Conservation (phyloP, 2,329 filamentous ascomycete species). For the Zymoseptoria crescenta region DNA sequence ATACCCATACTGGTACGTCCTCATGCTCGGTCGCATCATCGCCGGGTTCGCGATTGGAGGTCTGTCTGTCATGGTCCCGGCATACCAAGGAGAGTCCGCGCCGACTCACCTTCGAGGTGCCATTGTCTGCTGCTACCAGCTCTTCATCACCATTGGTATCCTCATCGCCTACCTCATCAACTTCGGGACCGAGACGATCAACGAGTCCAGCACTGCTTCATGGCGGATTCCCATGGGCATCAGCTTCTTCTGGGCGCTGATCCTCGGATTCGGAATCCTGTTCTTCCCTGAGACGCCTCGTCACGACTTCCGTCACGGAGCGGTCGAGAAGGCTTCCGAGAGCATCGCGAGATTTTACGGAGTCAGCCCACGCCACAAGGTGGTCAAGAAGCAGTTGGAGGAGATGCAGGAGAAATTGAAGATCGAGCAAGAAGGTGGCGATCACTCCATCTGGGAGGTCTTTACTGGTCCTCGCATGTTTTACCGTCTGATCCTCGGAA, state of each 20-base stretch:
- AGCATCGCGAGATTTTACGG: constrained; percentile 40
- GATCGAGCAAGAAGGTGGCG: constrained; percentile 32
- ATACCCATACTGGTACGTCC: constrained; percentile 49
- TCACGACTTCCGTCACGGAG: constrained; percentile 37
- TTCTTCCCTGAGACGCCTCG: constrained; percentile 43
- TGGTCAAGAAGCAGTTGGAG: constrained; percentile 33
- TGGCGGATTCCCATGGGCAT: constrained; percentile 43
- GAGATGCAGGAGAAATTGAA: constrained; percentile 38
- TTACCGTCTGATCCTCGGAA: constrained; percentile 39
- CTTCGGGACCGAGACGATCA: constrained; percentile 48
- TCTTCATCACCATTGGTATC: constrained; percentile 61
- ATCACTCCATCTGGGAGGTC: constrained; percentile 46
- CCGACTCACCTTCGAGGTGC: constrained; percentile 56
- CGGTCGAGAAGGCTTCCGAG: constrained; percentile 31
- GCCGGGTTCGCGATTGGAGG: constrained; percentile 57
- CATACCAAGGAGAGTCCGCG: constrained; percentile 60
- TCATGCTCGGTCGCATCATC: constrained; percentile 55
- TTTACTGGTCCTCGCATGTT: constrained; percentile 41
- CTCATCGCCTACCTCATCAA: constrained; percentile 46
- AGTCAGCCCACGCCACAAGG: constrained; percentile 39
- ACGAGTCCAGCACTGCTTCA: constrained; percentile 22
- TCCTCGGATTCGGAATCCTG: constrained; percentile 38
- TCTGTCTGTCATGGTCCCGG: constrained; percentile 54
- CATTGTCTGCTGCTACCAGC: constrained; percentile 57
- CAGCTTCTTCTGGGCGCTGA: constrained; percentile 37